These are phyloP conservation scores for Aspergillus ustus DNA, from an alignment of 2,329 filamentous ascomycete species.

Conservation along the genomic window DNA sequence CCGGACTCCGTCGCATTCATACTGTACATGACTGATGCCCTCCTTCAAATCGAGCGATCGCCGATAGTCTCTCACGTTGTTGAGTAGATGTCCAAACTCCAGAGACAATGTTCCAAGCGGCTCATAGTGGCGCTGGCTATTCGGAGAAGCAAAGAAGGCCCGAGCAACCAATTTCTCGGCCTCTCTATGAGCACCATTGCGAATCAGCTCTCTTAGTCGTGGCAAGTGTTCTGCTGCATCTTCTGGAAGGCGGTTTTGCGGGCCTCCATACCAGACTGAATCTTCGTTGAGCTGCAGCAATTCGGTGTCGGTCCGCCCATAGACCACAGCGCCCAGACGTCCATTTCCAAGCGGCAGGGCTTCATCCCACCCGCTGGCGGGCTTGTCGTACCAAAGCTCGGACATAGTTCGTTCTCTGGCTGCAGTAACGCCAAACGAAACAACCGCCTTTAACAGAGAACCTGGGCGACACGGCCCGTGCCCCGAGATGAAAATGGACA, in stretches of 20 bases:
- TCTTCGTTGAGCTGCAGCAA: conserved; percentile 55
- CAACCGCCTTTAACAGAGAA: not conserved
- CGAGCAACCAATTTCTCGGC: conserved; percentile 48
- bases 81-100: conserved; percentile 43
- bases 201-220: conserved; percentile 47
- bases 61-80: conserved; percentile 38
- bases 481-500: conserved; percentile 11
- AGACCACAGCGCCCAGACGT: conserved; percentile 52
- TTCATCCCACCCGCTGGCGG: conserved; percentile 41
- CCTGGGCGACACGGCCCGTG: conserved; percentile 10
- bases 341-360: conserved; percentile 57
- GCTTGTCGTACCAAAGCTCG: conserved; percentile 35
- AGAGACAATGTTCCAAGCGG: conserved; percentile 49
- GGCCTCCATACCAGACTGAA: conserved; percentile 54
- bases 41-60: conserved; percentile 47
- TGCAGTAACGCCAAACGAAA: not conserved
- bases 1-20: conserved; percentile 37
- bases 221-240: conserved; percentile 45
- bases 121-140: conserved; percentile 55
- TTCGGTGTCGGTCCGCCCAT: conserved; percentile 51
- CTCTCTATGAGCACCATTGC: conserved; percentile 43
- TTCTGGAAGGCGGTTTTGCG: conserved; percentile 49
- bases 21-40: conserved; percentile 45
- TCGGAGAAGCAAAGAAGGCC: conserved; percentile 52
- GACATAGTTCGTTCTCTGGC: conserved; percentile 22